Evolutionary conservation across 75 land plant genomes (phyloP).

Genomic region (Picea glauca): DNA sequence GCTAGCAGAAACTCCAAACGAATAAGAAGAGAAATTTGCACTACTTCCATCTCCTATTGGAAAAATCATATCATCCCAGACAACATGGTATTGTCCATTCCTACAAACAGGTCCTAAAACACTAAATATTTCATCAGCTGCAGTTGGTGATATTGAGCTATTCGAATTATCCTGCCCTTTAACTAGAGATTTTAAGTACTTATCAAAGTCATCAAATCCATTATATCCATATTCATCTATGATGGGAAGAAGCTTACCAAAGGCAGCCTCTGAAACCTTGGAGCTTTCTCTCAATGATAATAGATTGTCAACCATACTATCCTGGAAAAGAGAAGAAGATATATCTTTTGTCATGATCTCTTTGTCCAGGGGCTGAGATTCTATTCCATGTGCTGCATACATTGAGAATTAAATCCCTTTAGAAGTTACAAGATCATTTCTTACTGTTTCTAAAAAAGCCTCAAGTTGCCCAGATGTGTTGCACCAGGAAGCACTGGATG

Average conservation of each 20-base stretch:
- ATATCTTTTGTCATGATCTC: neutral
- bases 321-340: neutral
- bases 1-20: neutral
- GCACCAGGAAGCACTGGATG: neutral
- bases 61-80: conserved; percentile 10
- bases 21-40: conserved; percentile 1
- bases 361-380: neutral
- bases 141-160: neutral
- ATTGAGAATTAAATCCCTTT: neutral
- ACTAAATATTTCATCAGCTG: conserved; percentile 49
- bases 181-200: conserved; percentile 11
- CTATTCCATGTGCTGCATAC: neutral
- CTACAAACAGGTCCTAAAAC: conserved; percentile 31
- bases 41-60: neutral
- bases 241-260: neutral
- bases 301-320: neutral
- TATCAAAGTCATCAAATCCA: conserved; percentile 3
- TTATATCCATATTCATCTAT: neutral
- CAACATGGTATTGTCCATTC: conserved; percentile 10
- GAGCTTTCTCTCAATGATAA: neutral
- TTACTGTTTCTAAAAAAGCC: neutral
- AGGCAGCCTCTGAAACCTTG: neutral
- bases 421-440: conserved; percentile 5
- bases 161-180: neutral
- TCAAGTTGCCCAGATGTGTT: neutral